These are phyloP conservation scores for Colletotrichum chlorophyti DNA, from an alignment of 2,329 filamentous ascomycete genomes.

Conservation along the genomic window DNA sequence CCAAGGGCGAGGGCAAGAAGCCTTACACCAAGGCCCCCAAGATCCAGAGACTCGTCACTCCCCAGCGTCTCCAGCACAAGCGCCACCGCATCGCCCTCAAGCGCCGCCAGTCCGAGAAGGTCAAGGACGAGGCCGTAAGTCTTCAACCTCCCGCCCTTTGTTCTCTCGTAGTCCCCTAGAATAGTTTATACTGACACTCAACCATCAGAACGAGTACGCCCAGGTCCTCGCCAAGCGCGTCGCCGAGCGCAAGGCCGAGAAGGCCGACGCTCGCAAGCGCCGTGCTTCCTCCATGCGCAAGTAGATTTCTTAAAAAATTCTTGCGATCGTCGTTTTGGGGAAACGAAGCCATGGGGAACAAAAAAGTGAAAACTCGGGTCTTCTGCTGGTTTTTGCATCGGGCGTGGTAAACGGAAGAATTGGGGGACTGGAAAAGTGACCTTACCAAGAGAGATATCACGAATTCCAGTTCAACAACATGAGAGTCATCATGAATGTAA, in stretches of 20 bases:
- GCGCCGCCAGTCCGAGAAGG: conserved; percentile 94
- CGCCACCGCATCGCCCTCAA: conserved; percentile 97
- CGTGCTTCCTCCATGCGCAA: conserved; percentile 95
- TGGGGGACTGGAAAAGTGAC: conserved; percentile 17
- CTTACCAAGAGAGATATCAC: conserved; percentile 5
- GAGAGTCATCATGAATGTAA: conserved; percentile 42
- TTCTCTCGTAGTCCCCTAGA: neutral
- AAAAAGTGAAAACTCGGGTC: conserved; percentile 38
- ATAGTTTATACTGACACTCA: conserved; percentile 42
- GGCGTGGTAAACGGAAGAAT: conserved; percentile 44
- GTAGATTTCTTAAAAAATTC: conserved; percentile 62
- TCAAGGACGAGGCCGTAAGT: conserved; percentile 98
- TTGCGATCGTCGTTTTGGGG: conserved; percentile 28
- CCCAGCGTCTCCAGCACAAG: conserved; percentile 99
- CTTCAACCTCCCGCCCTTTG: neutral
- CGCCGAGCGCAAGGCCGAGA: conserved; percentile 91
- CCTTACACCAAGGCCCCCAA: conserved; percentile 99
- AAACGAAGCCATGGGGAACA: too few species aligned
- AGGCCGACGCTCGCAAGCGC: conserved; percentile 95
- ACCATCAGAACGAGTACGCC: conserved; percentile 92
- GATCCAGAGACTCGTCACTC: conserved; percentile 99
- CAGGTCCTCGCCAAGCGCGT: conserved; percentile 97
- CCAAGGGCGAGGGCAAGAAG: conserved; percentile 97
- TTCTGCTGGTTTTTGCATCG: conserved; percentile 49
- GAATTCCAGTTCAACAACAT: conserved; percentile 11